These are phyloP conservation scores for Dalbergia cultrata DNA, from an alignment of 306 rosid species.

Conservation along the genomic window DNA sequence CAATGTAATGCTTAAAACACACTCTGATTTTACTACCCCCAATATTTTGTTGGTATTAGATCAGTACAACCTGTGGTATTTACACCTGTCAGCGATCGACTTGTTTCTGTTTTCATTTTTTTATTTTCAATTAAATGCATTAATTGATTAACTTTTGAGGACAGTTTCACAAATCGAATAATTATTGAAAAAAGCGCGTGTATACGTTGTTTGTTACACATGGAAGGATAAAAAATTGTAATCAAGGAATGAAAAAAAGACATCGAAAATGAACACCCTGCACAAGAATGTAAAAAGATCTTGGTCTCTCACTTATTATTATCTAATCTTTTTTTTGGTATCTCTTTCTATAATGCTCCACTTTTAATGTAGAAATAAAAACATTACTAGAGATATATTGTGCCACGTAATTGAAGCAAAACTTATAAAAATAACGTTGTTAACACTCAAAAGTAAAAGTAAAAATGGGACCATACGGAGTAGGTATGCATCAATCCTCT, in stretches of 20 bases:
- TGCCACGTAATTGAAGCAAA: constrained; percentile 37
- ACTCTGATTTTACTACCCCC: not conserved
- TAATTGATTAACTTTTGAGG: not conserved
- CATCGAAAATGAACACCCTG: too few species aligned
- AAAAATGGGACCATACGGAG: constrained; percentile 51
- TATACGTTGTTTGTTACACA: not conserved
- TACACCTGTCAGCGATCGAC: not conserved
- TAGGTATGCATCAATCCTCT: constrained; percentile 46
- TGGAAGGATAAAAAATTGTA: constrained; percentile 30
- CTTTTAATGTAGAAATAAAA: too few species aligned
- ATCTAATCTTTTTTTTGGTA: too few species aligned
- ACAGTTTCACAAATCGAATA: not conserved
- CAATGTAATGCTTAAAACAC: not conserved
- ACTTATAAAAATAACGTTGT: constrained; percentile 43
- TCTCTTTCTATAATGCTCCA: too few species aligned
- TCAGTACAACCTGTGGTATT: constrained; percentile 4
- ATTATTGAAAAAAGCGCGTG: not conserved
- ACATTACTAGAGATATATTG: not conserved
- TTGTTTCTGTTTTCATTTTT: constrained; percentile 22
- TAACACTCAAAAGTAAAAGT: constrained; percentile 45
- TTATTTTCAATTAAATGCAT: not conserved
- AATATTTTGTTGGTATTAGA: not conserved
- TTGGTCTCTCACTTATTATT: too few species aligned
- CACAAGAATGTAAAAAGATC: too few species aligned
- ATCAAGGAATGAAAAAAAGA: not conserved